Conservation (phyloP, 73 alveolate species). For the Paramecium octaurelia region DNA sequence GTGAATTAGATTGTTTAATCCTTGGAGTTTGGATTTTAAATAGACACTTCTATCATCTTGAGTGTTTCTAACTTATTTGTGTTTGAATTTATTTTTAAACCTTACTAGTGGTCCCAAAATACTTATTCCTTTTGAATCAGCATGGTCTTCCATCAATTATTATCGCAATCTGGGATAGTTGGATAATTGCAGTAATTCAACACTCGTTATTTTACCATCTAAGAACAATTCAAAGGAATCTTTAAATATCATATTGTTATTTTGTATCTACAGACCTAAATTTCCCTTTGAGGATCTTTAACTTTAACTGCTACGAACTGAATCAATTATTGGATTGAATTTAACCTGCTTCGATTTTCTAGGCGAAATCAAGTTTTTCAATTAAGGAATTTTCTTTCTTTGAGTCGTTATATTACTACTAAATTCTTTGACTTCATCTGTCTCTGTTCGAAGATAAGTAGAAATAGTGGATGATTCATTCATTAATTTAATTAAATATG, state of each 20-base stretch:
- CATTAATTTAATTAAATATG: neutral
- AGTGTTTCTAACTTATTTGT: neutral
- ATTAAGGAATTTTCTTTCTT: neutral
- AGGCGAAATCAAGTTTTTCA: neutral
- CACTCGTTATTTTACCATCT: neutral
- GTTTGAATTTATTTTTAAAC: neutral
- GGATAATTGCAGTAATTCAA: constrained; percentile 14
- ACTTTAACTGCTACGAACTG: neutral
- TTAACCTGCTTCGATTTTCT: neutral
- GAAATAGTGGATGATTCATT: neutral
- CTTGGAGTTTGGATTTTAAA: neutral
- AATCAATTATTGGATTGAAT: neutral
- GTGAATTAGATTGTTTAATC: neutral
- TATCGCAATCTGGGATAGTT: constrained; percentile 9
- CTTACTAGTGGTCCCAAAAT: neutral
- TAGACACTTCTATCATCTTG: neutral
- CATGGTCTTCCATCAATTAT: neutral
- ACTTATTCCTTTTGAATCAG: neutral
- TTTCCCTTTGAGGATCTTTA: neutral
- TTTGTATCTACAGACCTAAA: neutral
- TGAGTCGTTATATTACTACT: neutral
- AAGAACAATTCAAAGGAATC: neutral
- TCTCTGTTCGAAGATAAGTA: neutral
- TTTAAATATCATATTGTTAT: neutral
- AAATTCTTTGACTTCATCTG: neutral